These are phyloP conservation scores for Paraphaeosphaeria minitans DNA, from an alignment of 2,329 filamentous ascomycete species.

Conservation along the genomic window DNA sequence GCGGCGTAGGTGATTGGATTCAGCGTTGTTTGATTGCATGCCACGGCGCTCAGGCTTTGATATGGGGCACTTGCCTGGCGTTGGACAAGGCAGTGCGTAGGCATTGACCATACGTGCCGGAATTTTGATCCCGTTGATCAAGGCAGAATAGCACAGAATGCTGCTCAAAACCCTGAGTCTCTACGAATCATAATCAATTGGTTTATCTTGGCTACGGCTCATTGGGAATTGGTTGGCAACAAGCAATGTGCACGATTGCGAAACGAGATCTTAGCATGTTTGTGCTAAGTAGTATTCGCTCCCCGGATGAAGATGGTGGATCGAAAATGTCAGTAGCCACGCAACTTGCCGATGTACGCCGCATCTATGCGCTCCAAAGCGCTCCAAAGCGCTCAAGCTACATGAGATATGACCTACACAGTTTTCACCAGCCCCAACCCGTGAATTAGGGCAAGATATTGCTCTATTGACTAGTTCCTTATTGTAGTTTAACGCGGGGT, in stretches of 20 bases:
- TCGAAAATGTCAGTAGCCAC: not conserved
- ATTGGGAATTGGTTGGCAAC: not conserved
- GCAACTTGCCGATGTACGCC: not conserved
- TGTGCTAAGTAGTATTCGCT: not conserved
- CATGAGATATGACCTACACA: not conserved
- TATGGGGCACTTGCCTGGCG: slow-evolving; percentile 30
- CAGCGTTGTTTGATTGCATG: slow-evolving; percentile 18
- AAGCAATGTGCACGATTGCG: not conserved
- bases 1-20: not conserved
- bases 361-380: not conserved
- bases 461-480: not conserved
- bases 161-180: not conserved
- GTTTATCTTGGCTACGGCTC: not conserved
- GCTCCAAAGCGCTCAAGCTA: not conserved
- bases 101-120: not conserved
- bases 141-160: not conserved
- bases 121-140: not conserved
- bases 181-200: not conserved
- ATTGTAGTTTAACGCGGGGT: slow-evolving; percentile 13
- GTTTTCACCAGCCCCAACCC: not conserved
- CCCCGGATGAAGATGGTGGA: not conserved
- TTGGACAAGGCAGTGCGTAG: slow-evolving; percentile 5
- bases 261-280: not conserved
- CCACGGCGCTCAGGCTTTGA: slow-evolving; percentile 20
- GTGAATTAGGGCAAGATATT: not conserved